These are phyloP conservation scores for Silene latifolia DNA, from an alignment of 148 eudicot genomes.

Conservation along the genomic window DNA sequence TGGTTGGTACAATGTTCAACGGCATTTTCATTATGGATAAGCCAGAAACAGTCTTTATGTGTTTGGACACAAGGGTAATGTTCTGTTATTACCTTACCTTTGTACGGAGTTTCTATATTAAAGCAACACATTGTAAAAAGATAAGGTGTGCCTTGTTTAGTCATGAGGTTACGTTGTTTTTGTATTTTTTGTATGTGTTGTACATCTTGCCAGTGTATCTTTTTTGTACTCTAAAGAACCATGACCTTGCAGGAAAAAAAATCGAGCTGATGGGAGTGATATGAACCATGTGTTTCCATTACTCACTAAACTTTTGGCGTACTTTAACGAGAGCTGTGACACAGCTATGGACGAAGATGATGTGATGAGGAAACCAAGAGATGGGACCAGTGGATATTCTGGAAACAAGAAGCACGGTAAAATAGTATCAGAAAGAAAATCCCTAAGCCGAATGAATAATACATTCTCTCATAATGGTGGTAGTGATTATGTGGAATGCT, in stretches of 20 bases:
- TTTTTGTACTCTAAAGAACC: slow-evolving; percentile 5
- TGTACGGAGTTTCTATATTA: neutral
- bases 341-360: slow-evolving; percentile 44
- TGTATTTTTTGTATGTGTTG: neutral
- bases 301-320: slow-evolving; percentile 65
- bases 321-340: slow-evolving; percentile 51
- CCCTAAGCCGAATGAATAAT: slow-evolving; percentile 42
- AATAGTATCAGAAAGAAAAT: slow-evolving; percentile 49
- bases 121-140: neutral
- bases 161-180: neutral
- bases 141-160: neutral
- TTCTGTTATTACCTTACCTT: neutral
- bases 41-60: neutral
- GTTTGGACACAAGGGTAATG: neutral
- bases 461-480: slow-evolving; percentile 40
- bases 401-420: slow-evolving; percentile 54
- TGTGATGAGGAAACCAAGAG: slow-evolving; percentile 55
- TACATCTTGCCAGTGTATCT: neutral
- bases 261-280: slow-evolving; percentile 60
- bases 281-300: slow-evolving; percentile 55
- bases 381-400: slow-evolving; percentile 46
- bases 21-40: neutral
- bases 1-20: neutral
- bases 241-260: slow-evolving; percentile 50
- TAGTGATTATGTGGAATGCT: slow-evolving; percentile 55